These are phyloP conservation scores for Solanum pimpinellifolium DNA, from an alignment of 257 asterid genomes.

Conservation along the genomic window DNA sequence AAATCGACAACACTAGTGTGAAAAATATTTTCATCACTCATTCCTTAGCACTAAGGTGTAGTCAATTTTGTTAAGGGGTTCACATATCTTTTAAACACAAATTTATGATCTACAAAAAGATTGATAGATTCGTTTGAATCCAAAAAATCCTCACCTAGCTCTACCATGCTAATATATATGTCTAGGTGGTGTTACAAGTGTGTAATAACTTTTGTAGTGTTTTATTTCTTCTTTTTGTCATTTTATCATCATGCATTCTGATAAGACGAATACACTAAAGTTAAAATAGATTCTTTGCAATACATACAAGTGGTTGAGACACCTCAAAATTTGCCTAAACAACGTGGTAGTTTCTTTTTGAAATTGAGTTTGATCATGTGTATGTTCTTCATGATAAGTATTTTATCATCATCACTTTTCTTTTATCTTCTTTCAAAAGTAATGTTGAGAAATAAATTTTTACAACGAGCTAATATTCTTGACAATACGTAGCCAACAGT, in stretches of 20 bases:
- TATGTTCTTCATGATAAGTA: neutral
- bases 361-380: neutral
- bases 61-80: too few species aligned
- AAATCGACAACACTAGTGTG: too few species aligned
- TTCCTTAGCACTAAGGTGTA: too few species aligned
- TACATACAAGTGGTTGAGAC: neutral
- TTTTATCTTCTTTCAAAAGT: neutral
- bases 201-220: neutral
- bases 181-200: neutral
- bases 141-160: too few species aligned
- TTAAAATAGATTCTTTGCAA: neutral
- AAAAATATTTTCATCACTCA: too few species aligned
- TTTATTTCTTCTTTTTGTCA: neutral
- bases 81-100: too few species aligned
- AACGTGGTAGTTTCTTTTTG: neutral
- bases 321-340: neutral
- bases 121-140: too few species aligned
- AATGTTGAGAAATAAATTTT: neutral
- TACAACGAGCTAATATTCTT: neutral
- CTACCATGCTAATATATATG: neutral
- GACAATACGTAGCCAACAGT: neutral
- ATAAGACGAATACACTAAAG: neutral
- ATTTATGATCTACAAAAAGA: neutral
- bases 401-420: neutral
- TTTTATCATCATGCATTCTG: neutral